Conservation (phyloP, 2,329 filamentous ascomycete species). For the Pyrenochaeta sp. region DNA sequence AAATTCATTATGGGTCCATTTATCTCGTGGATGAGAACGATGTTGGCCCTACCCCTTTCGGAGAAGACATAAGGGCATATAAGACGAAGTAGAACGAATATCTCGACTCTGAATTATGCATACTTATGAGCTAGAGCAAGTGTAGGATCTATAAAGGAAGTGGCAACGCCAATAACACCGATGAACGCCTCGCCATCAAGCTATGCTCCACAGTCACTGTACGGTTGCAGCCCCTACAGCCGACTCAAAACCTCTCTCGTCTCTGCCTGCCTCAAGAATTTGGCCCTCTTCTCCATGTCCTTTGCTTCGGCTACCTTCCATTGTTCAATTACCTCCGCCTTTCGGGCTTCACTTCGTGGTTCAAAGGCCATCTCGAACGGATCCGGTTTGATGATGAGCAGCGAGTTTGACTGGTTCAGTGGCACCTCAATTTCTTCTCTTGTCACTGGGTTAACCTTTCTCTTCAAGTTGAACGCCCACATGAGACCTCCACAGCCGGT, state of each 20-base stretch:
- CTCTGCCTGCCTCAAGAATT: slow-evolving; percentile 44
- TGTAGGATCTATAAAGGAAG: background rate
- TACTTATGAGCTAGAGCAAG: background rate
- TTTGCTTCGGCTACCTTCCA: slow-evolving; percentile 49
- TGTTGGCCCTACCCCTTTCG: background rate
- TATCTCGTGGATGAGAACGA: background rate
- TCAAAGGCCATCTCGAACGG: slow-evolving; percentile 64
- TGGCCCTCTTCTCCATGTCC: slow-evolving; percentile 46
- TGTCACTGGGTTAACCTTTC: slow-evolving; percentile 57
- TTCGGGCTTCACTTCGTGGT: slow-evolving; percentile 56
- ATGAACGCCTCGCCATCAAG: slow-evolving; percentile 5
- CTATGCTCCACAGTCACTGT: slow-evolving; percentile 5
- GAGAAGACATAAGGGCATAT: too few species aligned
- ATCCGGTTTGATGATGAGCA: slow-evolving; percentile 67
- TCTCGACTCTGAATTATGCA: background rate
- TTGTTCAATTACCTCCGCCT: slow-evolving; percentile 36
- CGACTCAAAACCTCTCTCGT: slow-evolving; percentile 16
- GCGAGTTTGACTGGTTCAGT: slow-evolving; percentile 61
- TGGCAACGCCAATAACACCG: background rate
- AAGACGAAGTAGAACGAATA: too few species aligned
- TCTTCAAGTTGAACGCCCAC: slow-evolving; percentile 58
- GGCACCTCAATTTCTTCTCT: slow-evolving; percentile 55
- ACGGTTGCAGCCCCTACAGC: slow-evolving; percentile 2
- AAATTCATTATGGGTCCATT: background rate
- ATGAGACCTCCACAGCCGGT: slow-evolving; percentile 61